Percentiles rank a stretch among this genome's conserved stretches.
Evolutionary conservation across 2,329 filamentous ascomycete species (phyloP).

Genomic region (Mycosphaerelloides madeirae): DNA sequence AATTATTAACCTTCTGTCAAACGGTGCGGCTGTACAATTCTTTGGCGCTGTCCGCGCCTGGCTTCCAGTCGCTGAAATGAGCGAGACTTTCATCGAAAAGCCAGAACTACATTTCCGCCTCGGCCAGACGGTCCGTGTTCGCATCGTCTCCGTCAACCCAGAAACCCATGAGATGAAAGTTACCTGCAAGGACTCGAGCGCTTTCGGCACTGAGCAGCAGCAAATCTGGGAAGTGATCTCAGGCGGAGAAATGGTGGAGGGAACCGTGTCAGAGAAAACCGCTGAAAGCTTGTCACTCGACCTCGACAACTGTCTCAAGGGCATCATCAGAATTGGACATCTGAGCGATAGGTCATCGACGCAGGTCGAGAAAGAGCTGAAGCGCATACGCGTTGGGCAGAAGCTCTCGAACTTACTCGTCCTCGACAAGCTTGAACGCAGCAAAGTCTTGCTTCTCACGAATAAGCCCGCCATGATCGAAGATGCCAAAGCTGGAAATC

Average conservation of each 20-base stretch:
- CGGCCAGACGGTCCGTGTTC: constrained; percentile 88
- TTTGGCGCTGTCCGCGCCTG: constrained; percentile 81
- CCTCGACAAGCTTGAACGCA: constrained; percentile 76
- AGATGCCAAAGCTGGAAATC: constrained; percentile 64
- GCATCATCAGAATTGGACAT: constrained; percentile 70
- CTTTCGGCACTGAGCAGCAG: constrained; percentile 72
- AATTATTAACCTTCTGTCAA: constrained; percentile 71
- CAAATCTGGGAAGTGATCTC: constrained; percentile 67
- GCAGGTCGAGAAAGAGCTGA: constrained; percentile 71
- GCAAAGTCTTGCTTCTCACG: constrained; percentile 69
- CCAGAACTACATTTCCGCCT: constrained; percentile 82
- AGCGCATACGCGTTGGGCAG: constrained; percentile 79
- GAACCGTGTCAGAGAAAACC: constrained; percentile 54
- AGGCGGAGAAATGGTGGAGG: constrained; percentile 70
- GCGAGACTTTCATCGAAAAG: constrained; percentile 88
- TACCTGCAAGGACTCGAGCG: constrained; percentile 84
- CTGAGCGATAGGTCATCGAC: constrained; percentile 77
- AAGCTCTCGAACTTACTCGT: constrained; percentile 76
- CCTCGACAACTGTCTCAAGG: constrained; percentile 69
- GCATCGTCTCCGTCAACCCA: constrained; percentile 74
- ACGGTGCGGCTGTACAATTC: constrained; percentile 87
- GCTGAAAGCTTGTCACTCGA: constrained; percentile 58
- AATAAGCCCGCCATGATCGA: constrained; percentile 79
- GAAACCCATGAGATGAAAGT: constrained; percentile 70
- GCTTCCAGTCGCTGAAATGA: constrained; percentile 94